Evolutionary conservation across 768 basidiomycete genomes (phyloP).

Genomic region (Clavaria fumosa): DNA sequence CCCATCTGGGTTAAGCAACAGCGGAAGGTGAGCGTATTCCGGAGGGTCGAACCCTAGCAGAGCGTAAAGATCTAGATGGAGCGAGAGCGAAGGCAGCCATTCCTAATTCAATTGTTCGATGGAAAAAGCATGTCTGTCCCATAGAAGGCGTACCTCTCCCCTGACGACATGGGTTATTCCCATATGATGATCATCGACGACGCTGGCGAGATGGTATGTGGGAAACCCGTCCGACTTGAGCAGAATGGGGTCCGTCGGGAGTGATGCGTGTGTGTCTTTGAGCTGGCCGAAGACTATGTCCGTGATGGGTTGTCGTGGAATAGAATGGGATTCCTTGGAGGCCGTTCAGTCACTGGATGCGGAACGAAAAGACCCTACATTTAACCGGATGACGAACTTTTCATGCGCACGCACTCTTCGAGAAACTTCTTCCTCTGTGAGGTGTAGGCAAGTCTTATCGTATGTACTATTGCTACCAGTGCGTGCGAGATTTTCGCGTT

Average conservation of each 20-base stretch:
- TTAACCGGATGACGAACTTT: slow-evolving; percentile 71
- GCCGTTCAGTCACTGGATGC: no score
- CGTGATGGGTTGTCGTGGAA: slow-evolving; percentile 26
- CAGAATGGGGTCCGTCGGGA: slow-evolving; percentile 81
- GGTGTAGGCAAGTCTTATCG: slow-evolving; percentile 75
- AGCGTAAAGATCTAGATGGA: slow-evolving; percentile 83
- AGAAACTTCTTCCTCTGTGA: slow-evolving; percentile 75
- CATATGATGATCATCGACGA: slow-evolving; percentile 95
- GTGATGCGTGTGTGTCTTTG: slow-evolving; percentile 59
- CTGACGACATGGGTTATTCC: slow-evolving; percentile 89
- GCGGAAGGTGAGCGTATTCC: slow-evolving; percentile 79
- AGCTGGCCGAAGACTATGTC: slow-evolving; percentile 70
- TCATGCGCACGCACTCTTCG: slow-evolving; percentile 62
- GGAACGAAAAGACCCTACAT: slow-evolving; percentile 34
- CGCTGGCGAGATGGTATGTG: slow-evolving; percentile 91
- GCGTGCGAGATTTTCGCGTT: slow-evolving; percentile 54
- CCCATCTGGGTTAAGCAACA: slow-evolving; percentile 80
- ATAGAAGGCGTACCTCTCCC: slow-evolving; percentile 51
- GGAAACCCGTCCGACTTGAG: slow-evolving; percentile 89
- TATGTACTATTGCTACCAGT: slow-evolving; percentile 69
- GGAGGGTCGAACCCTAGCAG: slow-evolving; percentile 59
- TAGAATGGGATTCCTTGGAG: no score
- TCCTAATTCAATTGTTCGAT: slow-evolving; percentile 35
- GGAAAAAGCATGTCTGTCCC: not conserved
- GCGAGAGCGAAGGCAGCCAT: slow-evolving; percentile 87